Evolutionary conservation across 495 filamentous ascomycete genomes (phyloP), one percentile per base, ranked within the genome.

Genomic region (Neurospora sp.): DNA sequence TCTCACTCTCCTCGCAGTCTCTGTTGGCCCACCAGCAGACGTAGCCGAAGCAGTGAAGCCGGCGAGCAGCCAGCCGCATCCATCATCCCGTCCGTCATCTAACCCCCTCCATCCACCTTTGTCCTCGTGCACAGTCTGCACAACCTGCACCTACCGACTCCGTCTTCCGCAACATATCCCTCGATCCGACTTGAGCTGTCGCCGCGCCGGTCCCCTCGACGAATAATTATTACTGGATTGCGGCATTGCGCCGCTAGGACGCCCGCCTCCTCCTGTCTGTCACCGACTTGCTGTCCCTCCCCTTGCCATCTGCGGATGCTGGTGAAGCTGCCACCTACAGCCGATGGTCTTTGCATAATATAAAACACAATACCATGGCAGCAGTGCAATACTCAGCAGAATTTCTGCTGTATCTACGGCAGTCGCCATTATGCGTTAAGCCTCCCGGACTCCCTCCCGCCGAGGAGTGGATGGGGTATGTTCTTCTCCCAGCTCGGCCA

Each of bases 401-500:
- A 70, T 90, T 95, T 85, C 88, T 99, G 74, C 84, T 93, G 75
- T 83, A 82, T 79, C 87, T 99, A 75, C 90, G 91, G 80, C 82
- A 91, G 62, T 99, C 96, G 72, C 95, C 94, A 70, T 87, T 97
- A 77, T 93, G 94, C 77, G 83, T 87, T 73, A 97, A 95, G 78
- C 96, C 96, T 41, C 82, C 89, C 69, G 86, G 86, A 70, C 87
- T 99, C 54, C 96, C 96, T 37, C 91, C 94, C 35, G 89, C 92
- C 73, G 94, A 97, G 85, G 94, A 98, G 87, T 99, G 96, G 96
- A 97, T 98, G 93, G 95, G 95, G 94, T 97, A 88, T 80, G 91
- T 82, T 70, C 72, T 60, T 70, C 20, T 77, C 70, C 16, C 69
- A 62, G 38, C 27, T 46, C 71, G 40, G 18, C 66, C 35, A 39